Evolutionary conservation across 2,329 filamentous ascomycete genomes (phyloP).

Genomic region (Aspergillus ibericus): DNA sequence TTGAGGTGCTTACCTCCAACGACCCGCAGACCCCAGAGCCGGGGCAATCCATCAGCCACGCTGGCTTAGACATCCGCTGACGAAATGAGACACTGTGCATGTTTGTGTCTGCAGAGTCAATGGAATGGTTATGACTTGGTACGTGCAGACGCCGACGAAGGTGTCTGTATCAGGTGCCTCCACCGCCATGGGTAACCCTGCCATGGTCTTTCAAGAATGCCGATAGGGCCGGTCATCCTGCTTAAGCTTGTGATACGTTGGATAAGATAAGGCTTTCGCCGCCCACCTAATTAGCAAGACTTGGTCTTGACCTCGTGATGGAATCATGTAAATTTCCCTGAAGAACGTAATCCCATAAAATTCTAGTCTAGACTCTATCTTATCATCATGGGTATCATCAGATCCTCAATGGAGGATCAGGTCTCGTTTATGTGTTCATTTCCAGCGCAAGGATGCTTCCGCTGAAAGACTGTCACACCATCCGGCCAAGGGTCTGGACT

Average conservation of each 20-base stretch:
- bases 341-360: not conserved
- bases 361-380: not conserved
- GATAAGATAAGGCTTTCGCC: not conserved
- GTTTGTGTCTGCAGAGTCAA: not conserved
- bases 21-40: not conserved
- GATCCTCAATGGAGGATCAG: not conserved
- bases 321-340: not conserved
- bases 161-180: too few species aligned
- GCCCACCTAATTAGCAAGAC: not conserved
- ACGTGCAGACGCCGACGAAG: too few species aligned
- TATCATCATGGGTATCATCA: constrained; percentile 2
- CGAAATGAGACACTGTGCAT: not conserved
- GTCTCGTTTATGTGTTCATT: not conserved
- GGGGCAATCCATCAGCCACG: not conserved
- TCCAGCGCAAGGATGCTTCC: not conserved
- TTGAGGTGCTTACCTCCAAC: not conserved
- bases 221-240: not conserved
- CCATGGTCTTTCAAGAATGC: not conserved
- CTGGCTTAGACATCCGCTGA: not conserved
- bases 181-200: not conserved
- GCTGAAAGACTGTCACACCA: not conserved
- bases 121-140: too few species aligned
- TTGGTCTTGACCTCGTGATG: not conserved
- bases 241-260: not conserved
- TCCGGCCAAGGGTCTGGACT: not conserved